Evolutionary conservation across 1,284 basidiomycete genomes (phyloP), one percentile per base, ranked within the genome.

Genomic region (Crucibulum parvulum): DNA sequence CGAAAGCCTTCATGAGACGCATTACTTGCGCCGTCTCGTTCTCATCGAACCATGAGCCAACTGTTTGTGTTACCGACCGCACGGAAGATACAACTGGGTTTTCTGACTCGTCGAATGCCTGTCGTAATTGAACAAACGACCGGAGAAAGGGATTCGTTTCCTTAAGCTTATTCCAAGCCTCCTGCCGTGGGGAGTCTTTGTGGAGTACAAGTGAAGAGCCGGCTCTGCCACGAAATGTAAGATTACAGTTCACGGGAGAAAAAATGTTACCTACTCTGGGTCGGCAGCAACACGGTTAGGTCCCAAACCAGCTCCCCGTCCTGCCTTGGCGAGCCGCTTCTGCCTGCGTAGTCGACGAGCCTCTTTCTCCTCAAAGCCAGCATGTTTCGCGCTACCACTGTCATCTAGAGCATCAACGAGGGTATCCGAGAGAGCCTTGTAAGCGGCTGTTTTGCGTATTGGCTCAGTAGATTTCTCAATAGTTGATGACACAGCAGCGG

Each of bases 21-120:
- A 93, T 90, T 31, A 99, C 98, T 72, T 93, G 93, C 11, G 96
- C 97, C 46, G 93, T 97, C 82, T 99, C 98, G 71, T 95, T 99
- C 79, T 99, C 98, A 65, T 98, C 97, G 69, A 98, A 97, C 84
- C 92, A 93, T 3, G 89, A 87, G 2, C 93, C 94, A 51, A 99
- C 84, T 2, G 92, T 94, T 53, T 90, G 87, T 2, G 96, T 96
- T 46, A 98, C 90, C 3, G 87, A 84, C 48, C 98, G 91, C 58
- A 98, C 69, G 4, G 91, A 88, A 35, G 91, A 87, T 38, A 99
- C 83, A 51, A 98, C 78, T 1, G 96, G 93, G 69, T 97, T 93
- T 75, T 99, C 98, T 1, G 95, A 97, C 72, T 99, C 96, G 69
- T 96, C 89, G 73, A 93, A 99, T 47, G 87, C 81, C 67, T 91